Base-by-base conservation (phyloP, 1,284 basidiomycete genomes). In the Phenoliferia sp. region DNA sequence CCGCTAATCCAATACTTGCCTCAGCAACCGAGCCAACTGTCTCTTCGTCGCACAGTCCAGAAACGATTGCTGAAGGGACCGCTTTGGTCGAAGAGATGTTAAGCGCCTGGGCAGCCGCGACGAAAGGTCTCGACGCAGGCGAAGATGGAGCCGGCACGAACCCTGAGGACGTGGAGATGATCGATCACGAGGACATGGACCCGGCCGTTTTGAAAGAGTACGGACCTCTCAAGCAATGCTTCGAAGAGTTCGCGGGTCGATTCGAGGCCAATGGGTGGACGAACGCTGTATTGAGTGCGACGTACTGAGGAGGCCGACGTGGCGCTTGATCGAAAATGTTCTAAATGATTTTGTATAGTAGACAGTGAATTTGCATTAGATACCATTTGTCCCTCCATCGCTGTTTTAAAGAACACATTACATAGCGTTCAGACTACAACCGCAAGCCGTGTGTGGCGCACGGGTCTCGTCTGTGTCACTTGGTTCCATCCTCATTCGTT, bases 191-290 rank as follows among this genome's bases (percentile, higher is more conserved):
- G 31, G 87, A 87, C 64, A 77, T 86, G 54, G 26, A 28, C 7
- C 54, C 54, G 5, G 28, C 28, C 7, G 78, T 83, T 33, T 87
- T 88, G 86, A 80, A 79, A 5, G 82, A 81, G 1, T 87, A 87
- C 65, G 82, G 79, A 9, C 86, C 94, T 77, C 77, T 95, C 15
- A 83, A 83, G 44, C 83, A 85, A 66, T 86, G 86, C 69, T 85
- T 91, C 19, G 85, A 87, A 50, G 80, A 85, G 75, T 92, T 86
- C 80, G 84, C 83, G 69, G 84, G 85, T 12, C 82, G 83, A 65
- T 86, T 94, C 62, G 88, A 90, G 74, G 82, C 79, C 28, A 94
- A 92, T 76, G 78, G 84, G 3, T 97, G 94, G 94, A 83, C 92
- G 36, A 82, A 84, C 76, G 81, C 81, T 57, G 80, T 91, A 59